Percentiles rank a stretch among this genome's conserved stretches.
phyloP scores from a whole-genome alignment of 129 eudicot genomes.

The Dittrichia graveolens region DNA sequence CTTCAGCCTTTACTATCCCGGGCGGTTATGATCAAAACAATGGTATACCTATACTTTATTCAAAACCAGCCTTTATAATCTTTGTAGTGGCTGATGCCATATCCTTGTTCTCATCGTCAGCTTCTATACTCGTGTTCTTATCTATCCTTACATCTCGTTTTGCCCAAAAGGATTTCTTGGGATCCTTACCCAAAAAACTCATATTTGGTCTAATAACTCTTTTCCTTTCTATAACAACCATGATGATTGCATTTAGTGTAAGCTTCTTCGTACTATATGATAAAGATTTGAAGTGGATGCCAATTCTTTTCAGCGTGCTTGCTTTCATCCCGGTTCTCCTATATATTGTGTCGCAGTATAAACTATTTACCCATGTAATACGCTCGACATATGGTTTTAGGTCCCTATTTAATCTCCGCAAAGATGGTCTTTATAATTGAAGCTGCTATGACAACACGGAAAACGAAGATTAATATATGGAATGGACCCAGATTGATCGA shows the following conservation, averaged over 20 bases:
- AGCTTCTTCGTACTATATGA: neutral
- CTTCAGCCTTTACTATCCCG: constrained; percentile 3
- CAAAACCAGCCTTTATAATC: neutral
- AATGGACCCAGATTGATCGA: too few species aligned
- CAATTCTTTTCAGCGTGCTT: too few species aligned
- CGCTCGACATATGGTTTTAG: too few species aligned
- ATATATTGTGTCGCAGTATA: too few species aligned
- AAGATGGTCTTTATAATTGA: too few species aligned
- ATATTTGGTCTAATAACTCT: neutral
- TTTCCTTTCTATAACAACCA: neutral
- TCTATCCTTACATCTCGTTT: constrained; percentile 14
- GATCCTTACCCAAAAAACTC: neutral
- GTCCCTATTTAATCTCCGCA: too few species aligned
- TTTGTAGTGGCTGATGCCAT: constrained; percentile 21
- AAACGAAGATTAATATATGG: too few species aligned
- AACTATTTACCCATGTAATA: too few species aligned
- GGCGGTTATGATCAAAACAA: constrained; percentile 11
- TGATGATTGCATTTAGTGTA: neutral
- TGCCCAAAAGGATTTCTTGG: constrained; percentile 30
- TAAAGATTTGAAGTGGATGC: too few species aligned
- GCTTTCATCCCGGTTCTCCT: too few species aligned
- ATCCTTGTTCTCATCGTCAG: constrained; percentile 17
- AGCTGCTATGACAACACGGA: too few species aligned
- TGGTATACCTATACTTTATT: constrained; percentile 13
- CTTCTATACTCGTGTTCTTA: constrained; percentile 13